Base-by-base conservation (phyloP, 2,329 filamentous ascomycete genomes). In the Paecilomyces fulvus region DNA sequence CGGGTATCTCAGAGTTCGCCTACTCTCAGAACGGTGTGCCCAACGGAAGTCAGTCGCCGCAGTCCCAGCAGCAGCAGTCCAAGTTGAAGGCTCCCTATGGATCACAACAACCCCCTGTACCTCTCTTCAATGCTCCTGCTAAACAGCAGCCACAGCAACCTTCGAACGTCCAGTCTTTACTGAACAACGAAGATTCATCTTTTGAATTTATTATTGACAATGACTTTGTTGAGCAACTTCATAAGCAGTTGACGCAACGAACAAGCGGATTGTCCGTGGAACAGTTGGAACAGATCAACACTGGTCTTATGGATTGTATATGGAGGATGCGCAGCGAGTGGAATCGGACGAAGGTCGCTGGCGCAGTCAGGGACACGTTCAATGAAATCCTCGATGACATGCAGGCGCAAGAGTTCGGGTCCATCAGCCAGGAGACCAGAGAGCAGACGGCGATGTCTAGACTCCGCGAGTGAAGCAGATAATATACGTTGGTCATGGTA, bases 251-350 rank as follows among this genome's bases (percentile, higher is more conserved):
- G 31, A 85, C 86, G 0, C 74, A 81, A 28, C 78, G 80, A 49
- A 92, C 89, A 1, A 86, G 83, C 20, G 90, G 89, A 0, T 89
- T 89, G 70, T 89, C 87, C 0, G 89, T 99, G 54, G 94, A 99
- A 74, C 92, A 99, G 71, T 77, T 99, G 20, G 92, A 97, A 77
- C 92, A 97, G 73, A 86, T 96, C 69, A 92, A 92, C 70, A 87
- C 91, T 7, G 85, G 87, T 62, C 77, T 97, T 60, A 97, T 97
- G 92, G 88, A 92, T 59, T 84, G 86, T 60, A 82, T 97, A 49
- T 99, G 94, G 94, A 80, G 80, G 59, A 82, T 82, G 58, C 82
- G 91, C 52, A 81, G 84, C 51, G 86, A 95, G 66, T 94, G 89
- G 83, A 94, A 99, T 73, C 84, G 94, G 49, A 86, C 85, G 64